Base-by-base conservation (phyloP, 306 rosid species). In the Psophocarpus tetragonolobus region DNA sequence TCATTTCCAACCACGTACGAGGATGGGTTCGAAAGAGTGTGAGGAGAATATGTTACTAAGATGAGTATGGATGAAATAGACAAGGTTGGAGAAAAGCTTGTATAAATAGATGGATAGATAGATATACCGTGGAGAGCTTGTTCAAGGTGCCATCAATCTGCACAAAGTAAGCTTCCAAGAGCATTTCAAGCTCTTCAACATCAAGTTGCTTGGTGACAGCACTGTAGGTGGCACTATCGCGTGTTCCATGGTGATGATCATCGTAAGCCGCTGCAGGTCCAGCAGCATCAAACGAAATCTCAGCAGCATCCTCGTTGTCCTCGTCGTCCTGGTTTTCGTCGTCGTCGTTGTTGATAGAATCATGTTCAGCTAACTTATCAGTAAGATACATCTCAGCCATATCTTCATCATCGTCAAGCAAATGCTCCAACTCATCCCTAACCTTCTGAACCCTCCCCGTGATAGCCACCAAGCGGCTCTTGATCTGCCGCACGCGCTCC, bases 341-440 rank as follows among this genome's bases (percentile, higher is more conserved):
- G 65, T 86, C 79, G 10, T 72, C 50, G 0, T 33, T 90, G 17
- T 72, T 73, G 39, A 86, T 30, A 32, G 97, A 86, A 48, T 89
- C 85, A 75, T 87, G 94, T 42, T 88, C 82, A 35, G 81, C 84
- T 64, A 93, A 41, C 91, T 96, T 92, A 2, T 96, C 94, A 0
- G 99, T 88, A 58, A 96, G 87, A 82, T 92, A 92, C 99, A 95
- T 92, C 85, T 95, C 99, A 26, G 99, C 99, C 99, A 95, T 95
- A 78, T 95, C 99, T 2, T 92, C 99, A 35, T 95, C 98, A 35
- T 95, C 99, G 76, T 92, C 98, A 0, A 95, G 85, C 85, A 95
- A 88, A 84, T 95, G 99, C 64, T 95, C 99, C 30, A 95, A 85
- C 84, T 95, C 99, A 68, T 92, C 99, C 79, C 98, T 89, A 5